phyloP scores from a whole-genome alignment of 192 early-diverging fungal species.

The Paraglomus brasilianum region DNA sequence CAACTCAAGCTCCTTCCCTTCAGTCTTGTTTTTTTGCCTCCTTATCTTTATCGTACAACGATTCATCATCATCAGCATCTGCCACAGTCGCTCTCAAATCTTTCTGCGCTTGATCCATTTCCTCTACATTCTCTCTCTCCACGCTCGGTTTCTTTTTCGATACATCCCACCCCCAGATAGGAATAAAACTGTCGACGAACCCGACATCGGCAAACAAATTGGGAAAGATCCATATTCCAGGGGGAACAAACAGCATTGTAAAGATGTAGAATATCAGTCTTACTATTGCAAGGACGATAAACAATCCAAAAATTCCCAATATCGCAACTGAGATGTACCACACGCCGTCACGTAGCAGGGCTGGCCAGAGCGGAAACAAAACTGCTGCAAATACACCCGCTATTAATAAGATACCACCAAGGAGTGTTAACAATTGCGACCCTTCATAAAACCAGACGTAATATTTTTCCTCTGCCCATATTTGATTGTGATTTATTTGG shows the following conservation, averaged over 20 bases:
- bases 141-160: constrained; percentile 35
- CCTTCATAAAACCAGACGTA: constrained; percentile 94
- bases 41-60: neutral
- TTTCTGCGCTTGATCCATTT: constrained; percentile 33
- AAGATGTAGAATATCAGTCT: constrained; percentile 84
- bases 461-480: constrained; percentile 79
- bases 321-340: constrained; percentile 87
- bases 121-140: constrained; percentile 36
- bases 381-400: constrained; percentile 85
- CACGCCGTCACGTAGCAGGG: constrained; percentile 73
- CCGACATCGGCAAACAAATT: constrained; percentile 96
- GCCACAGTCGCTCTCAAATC: constrained; percentile 43
- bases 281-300: constrained; percentile 85
- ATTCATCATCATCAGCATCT: constrained; percentile 47
- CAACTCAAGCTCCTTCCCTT: too few species aligned
- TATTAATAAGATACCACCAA: constrained; percentile 80
- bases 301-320: constrained; percentile 81
- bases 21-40: too few species aligned
- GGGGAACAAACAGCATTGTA: constrained; percentile 65
- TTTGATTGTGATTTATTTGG: constrained; percentile 55
- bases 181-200: constrained; percentile 90
- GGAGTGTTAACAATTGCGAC: constrained; percentile 71
- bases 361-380: constrained; percentile 97
- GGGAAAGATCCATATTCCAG: constrained; percentile 95
- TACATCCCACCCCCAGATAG: constrained; percentile 81